Percentiles rank a stretch among this genome's conserved stretches.
Evolutionary conservation across 192 early-diverging fungal genomes (phyloP).

Genomic region (Umbelopsis isabellina): DNA sequence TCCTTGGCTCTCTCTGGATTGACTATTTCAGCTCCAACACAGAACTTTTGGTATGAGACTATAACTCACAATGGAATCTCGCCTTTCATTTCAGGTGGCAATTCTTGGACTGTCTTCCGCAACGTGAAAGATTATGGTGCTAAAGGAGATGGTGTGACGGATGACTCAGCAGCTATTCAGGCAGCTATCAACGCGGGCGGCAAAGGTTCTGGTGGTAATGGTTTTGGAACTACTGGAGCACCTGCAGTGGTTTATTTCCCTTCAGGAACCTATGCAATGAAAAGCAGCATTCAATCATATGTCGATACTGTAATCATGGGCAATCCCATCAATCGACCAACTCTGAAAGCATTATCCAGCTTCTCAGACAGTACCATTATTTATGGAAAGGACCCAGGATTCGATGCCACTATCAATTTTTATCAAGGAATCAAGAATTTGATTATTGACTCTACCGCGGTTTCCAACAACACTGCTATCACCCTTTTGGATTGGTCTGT

Average conservation of each 20-base stretch:
- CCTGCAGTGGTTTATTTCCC: slow-evolving; percentile 21
- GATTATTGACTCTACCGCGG: slow-evolving; percentile 17
- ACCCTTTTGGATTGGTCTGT: slow-evolving; percentile 21
- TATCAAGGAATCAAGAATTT: slow-evolving; percentile 13
- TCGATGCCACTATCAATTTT: slow-evolving; percentile 20
- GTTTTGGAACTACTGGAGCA: slow-evolving; percentile 21
- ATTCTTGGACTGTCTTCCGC: slow-evolving; percentile 15
- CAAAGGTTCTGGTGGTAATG: slow-evolving; percentile 16
- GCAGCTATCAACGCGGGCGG: slow-evolving; percentile 21
- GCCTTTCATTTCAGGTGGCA: slow-evolving; percentile 9
- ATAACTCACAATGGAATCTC: slow-evolving; percentile 18
- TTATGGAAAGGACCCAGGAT: slow-evolving; percentile 2
- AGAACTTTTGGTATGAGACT: slow-evolving; percentile 17
- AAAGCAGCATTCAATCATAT: slow-evolving; percentile 6
- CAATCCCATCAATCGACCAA: slow-evolving; percentile 22
- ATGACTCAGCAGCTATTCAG: slow-evolving; percentile 44
- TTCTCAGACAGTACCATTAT: slow-evolving; percentile 12
- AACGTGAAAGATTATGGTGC: slow-evolving; percentile 43
- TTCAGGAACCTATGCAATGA: slow-evolving; percentile 4
- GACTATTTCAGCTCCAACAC: too few relatives aligned
- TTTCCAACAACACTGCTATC: not conserved
- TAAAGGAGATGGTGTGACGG: slow-evolving; percentile 47
- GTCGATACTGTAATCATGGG: slow-evolving; percentile 22
- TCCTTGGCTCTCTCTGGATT: too few relatives aligned
- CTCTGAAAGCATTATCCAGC: slow-evolving; percentile 10